Conservation (phyloP, 768 basidiomycete genomes). For the Mycena capillaripes region DNA sequence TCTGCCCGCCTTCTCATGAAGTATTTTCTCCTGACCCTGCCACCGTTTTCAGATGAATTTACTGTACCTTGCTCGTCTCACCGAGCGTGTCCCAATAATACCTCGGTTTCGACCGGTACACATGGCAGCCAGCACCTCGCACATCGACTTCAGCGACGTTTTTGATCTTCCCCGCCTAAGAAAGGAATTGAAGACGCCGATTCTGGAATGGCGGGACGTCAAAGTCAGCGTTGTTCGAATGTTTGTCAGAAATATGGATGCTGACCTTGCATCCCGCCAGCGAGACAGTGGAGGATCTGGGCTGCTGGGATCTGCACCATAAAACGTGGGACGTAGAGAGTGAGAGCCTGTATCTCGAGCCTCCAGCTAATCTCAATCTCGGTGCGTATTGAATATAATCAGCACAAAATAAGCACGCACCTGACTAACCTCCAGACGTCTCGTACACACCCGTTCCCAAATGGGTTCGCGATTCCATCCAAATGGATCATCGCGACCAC, state of each 20-base stretch:
- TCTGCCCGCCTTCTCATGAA: background rate
- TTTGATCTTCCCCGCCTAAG: conserved; percentile 50
- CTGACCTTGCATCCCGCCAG: conserved; percentile 4
- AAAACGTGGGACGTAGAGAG: conserved; percentile 16
- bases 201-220: conserved; percentile 55
- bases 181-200: conserved; percentile 41
- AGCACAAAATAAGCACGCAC: background rate
- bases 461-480: conserved; percentile 32
- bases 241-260: background rate
- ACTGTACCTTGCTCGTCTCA: conserved; percentile 50
- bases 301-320: conserved; percentile 53
- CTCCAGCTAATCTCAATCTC: conserved; percentile 8
- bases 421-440: conserved; percentile 26
- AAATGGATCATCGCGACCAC: conserved; percentile 24
- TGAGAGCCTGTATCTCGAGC: conserved; percentile 4
- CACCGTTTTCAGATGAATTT: conserved; percentile 46
- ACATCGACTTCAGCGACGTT: conserved; percentile 48
- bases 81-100: conserved; percentile 51
- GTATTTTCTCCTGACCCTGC: no score
- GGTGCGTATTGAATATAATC: background rate
- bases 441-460: conserved; percentile 39
- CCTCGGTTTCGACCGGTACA: conserved; percentile 50
- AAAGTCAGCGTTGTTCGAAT: conserved; percentile 39
- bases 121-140: conserved; percentile 35
- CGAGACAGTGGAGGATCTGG: conserved; percentile 37